phyloP scores from a whole-genome alignment of 1,284 basidiomycete species.

The Mycena sp. region DNA sequence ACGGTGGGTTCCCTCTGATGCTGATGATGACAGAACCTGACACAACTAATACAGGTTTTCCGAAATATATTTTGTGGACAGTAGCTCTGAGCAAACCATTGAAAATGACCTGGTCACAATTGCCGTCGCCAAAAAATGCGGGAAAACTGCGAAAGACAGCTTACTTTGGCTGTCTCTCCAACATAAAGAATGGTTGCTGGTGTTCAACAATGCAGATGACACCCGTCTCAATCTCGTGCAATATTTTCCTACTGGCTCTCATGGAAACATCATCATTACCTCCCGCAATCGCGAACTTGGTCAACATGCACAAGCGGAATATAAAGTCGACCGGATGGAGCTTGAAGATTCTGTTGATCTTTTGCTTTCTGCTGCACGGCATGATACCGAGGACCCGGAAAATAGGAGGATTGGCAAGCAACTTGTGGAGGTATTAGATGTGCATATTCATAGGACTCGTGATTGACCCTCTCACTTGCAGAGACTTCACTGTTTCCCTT shows the following conservation, averaged over 20 bases:
- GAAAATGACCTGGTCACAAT: not conserved
- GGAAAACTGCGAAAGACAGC: not conserved
- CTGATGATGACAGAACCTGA: not conserved
- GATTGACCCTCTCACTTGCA: not conserved
- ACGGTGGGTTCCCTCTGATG: not conserved
- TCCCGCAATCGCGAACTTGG: slow-evolving; percentile 4
- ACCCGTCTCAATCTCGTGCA: slow-evolving; percentile 9
- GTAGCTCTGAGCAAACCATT: slow-evolving; percentile 2
- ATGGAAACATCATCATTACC: slow-evolving; percentile 28
- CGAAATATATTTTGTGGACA: slow-evolving; percentile 4
- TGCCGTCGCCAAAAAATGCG: not conserved
- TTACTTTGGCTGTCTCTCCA: slow-evolving; percentile 1
- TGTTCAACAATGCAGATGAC: slow-evolving; percentile 29
- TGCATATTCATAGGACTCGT: not conserved
- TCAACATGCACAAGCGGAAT: not conserved
- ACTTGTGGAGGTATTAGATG: not conserved
- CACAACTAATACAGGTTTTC: slow-evolving; percentile 1
- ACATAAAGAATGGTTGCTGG: slow-evolving; percentile 19
- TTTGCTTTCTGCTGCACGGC: not conserved
- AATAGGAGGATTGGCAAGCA: not conserved
- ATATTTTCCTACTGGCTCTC: slow-evolving; percentile 16
- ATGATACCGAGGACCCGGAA: not conserved
- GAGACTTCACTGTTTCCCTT: slow-evolving; percentile 11
- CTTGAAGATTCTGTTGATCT: not conserved
- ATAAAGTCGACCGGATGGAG: not conserved